Conservation (phyloP, 257 asterid species). For the Penstemon barbatus region DNA sequence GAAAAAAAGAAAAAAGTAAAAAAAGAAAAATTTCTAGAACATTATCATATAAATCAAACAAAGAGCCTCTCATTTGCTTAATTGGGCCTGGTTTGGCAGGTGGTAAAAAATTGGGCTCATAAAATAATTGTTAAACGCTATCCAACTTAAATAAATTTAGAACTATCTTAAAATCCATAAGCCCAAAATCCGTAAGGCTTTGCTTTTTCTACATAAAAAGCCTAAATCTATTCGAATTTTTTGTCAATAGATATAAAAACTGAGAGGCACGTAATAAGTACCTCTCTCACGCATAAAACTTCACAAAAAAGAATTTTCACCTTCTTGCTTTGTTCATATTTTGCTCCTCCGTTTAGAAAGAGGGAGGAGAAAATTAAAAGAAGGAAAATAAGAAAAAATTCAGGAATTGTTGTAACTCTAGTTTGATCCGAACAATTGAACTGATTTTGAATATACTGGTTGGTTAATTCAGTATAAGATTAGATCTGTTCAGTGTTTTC, state of each 20-base stretch:
- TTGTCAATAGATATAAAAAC: too few species aligned
- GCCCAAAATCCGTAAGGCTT: too few species aligned
- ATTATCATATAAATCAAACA: too few species aligned
- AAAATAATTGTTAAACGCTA: neutral
- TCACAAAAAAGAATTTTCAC: conserved; percentile 23
- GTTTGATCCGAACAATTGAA: conserved; percentile 36
- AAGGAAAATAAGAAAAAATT: conserved; percentile 11
- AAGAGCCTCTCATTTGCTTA: too few species aligned
- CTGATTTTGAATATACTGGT: neutral
- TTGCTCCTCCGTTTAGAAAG: conserved; percentile 33
- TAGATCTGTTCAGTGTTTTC: conserved; percentile 57
- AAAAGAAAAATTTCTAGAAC: too few species aligned
- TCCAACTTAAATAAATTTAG: too few species aligned
- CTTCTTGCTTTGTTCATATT: conserved; percentile 24
- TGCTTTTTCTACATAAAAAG: too few species aligned
- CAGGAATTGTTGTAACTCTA: conserved; percentile 14
- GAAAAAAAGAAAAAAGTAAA: too few species aligned
- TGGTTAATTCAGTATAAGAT: conserved; percentile 31
- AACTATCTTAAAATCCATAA: too few species aligned
- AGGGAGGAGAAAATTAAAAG: conserved; percentile 24
- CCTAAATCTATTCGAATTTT: too few species aligned
- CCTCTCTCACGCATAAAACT: conserved; percentile 28
- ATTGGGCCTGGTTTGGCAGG: too few species aligned
- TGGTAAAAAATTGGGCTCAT: neutral
- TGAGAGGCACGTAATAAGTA: conserved; percentile 26